Conservation (phyloP, 768 basidiomycete species). For the Polyporus arcularius region DNA sequence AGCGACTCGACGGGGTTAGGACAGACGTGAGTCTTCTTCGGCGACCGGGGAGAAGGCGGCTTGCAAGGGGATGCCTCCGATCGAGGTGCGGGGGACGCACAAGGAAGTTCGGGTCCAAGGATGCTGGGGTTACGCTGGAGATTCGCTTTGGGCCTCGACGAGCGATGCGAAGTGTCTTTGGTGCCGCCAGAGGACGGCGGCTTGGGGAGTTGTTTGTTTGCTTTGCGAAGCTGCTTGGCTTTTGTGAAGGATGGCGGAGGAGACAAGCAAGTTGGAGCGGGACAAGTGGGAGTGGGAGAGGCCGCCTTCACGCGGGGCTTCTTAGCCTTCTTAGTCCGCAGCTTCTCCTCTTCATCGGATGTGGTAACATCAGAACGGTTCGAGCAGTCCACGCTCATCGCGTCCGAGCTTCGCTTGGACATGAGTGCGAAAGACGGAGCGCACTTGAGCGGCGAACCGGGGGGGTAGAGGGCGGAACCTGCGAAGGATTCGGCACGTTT, state of each 20-base stretch:
- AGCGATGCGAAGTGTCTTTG: constrained; percentile 21
- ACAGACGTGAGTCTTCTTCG: too few species aligned
- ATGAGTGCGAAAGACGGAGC: constrained; percentile 56
- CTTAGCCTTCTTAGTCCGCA: constrained; percentile 60
- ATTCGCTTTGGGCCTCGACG: constrained; percentile 40
- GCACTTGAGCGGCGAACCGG: constrained; percentile 44
- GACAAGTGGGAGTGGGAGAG: constrained; percentile 27
- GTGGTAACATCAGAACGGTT: constrained; percentile 39
- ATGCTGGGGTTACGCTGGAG: constrained; percentile 63
- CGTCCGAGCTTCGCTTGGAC: constrained; percentile 29
- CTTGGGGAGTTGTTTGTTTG: constrained; percentile 20
- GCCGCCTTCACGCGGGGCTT: constrained; percentile 50
- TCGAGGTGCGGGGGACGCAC: background rate
- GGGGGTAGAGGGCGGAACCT: constrained; percentile 29
- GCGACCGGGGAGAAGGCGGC: too few species aligned
- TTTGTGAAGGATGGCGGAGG: constrained; percentile 20
- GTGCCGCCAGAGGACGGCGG: constrained; percentile 6
- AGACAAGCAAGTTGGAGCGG: constrained; percentile 21
- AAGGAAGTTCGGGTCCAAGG: constrained; percentile 65
- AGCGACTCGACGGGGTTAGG: too few species aligned
- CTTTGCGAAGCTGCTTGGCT: constrained; percentile 20
- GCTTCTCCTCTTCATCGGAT: constrained; percentile 77
- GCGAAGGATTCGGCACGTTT: constrained; percentile 51
- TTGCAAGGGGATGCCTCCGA: too few species aligned
- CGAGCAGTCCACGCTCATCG: constrained; percentile 31